phyloP scores from a whole-genome alignment of 1,284 basidiomycete genomes.

The Sanghuangporus sanghuang region DNA sequence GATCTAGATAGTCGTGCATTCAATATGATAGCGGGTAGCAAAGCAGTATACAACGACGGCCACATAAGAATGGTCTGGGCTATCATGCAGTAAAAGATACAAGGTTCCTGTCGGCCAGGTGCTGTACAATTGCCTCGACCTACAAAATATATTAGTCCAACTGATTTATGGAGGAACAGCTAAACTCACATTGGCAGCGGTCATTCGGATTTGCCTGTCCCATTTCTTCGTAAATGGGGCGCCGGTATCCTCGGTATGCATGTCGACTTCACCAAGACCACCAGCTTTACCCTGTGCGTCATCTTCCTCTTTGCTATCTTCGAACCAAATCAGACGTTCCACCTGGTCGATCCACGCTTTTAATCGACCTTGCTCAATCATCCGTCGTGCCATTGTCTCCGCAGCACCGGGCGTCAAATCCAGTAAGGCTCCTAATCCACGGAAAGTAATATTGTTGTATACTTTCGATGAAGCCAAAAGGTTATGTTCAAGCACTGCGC shows the following conservation, averaged over 20 bases:
- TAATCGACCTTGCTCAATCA: slow-evolving; percentile 94
- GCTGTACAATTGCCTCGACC: slow-evolving; percentile 80
- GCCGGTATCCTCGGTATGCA: slow-evolving; percentile 80
- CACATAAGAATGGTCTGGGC: not conserved
- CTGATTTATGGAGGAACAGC: not conserved
- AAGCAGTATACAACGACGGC: not conserved
- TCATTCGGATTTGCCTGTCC: slow-evolving; percentile 85
- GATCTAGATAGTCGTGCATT: slow-evolving; percentile 19
- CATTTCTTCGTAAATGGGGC: slow-evolving; percentile 86
- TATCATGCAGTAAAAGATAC: slow-evolving; percentile 34
- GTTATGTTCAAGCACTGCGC: slow-evolving; percentile 98
- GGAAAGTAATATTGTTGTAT: slow-evolving; percentile 92
- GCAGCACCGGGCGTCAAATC: slow-evolving; percentile 84
- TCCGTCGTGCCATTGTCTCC: slow-evolving; percentile 90
- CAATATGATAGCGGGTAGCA: not conserved
- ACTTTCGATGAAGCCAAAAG: slow-evolving; percentile 91
- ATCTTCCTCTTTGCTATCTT: slow-evolving; percentile 75
- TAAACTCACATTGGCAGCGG: slow-evolving; percentile 69
- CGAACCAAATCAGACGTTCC: slow-evolving; percentile 88
- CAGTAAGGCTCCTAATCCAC: slow-evolving; percentile 79
- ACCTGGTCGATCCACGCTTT: slow-evolving; percentile 93
- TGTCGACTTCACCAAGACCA: slow-evolving; percentile 82
- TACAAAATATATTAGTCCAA: slow-evolving; percentile 24
- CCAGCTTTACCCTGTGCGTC: slow-evolving; percentile 90
- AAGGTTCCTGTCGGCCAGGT: slow-evolving; percentile 65